Percentiles rank a stretch among this genome's conserved stretches.
These are phyloP conservation scores for Oryza glaberrima DNA, from an alignment of 176 grass and related monocot genomes.

Conservation along the genomic window DNA sequence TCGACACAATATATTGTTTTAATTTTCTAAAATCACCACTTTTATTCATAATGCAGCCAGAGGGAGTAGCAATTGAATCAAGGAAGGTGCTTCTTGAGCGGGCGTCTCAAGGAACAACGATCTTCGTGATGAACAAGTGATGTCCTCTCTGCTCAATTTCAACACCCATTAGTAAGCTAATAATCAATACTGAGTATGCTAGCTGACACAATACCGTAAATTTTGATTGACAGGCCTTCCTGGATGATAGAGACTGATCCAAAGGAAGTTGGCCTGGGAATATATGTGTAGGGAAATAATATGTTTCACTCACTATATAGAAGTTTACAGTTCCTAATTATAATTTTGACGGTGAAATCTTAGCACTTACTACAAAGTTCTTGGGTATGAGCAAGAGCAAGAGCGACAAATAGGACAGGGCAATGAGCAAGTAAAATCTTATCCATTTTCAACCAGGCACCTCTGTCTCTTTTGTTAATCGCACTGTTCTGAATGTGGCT, in stretches of 20 bases:
- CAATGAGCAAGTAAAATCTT: too few relatives aligned
- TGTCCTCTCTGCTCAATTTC: background rate
- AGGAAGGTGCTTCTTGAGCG: constrained; percentile 76
- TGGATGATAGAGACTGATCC: constrained; percentile 92
- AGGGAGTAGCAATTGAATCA: constrained; percentile 78
- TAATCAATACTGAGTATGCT: background rate
- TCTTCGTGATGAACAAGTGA: constrained; percentile 70
- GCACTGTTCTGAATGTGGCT: background rate
- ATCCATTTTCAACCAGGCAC: too few relatives aligned
- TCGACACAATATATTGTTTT: background rate
- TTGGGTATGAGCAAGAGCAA: background rate
- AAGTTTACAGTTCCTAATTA: too few relatives aligned
- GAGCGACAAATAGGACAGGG: background rate
- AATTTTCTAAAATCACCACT: background rate
- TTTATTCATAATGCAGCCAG: constrained; percentile 58
- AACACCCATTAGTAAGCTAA: background rate
- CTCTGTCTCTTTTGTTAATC: background rate
- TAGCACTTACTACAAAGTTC: too few relatives aligned
- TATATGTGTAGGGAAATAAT: constrained; percentile 62
- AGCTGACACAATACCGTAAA: constrained; percentile 32
- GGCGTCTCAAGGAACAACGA: constrained; percentile 60
- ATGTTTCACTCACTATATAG: background rate
- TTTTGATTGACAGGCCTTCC: constrained; percentile 66
- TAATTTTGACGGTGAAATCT: too few relatives aligned
- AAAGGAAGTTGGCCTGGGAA: constrained; percentile 78